phyloP scores from a whole-genome alignment of 257 asterid genomes.

The Lavandula angustifolia region DNA sequence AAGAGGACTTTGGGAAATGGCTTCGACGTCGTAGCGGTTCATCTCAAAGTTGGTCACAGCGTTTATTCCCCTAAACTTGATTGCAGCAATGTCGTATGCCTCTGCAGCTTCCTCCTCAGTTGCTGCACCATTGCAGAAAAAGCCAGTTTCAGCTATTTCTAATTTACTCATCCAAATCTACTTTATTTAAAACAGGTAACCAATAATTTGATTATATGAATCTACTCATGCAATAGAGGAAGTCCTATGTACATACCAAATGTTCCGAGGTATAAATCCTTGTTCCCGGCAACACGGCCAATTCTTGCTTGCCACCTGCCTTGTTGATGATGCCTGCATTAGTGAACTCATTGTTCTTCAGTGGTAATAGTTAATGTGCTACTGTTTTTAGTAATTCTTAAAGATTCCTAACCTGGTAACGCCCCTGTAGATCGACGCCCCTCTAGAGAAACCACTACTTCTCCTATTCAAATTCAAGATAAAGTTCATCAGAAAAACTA shows the following conservation, averaged over 20 bases:
- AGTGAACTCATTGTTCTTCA: neutral
- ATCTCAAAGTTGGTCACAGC: conserved; percentile 94
- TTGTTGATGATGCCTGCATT: conserved; percentile 94
- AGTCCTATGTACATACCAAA: conserved; percentile 47
- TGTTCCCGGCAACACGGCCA: conserved; percentile 95
- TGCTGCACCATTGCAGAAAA: conserved; percentile 41
- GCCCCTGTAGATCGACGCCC: conserved; percentile 87
- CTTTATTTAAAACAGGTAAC: no score
- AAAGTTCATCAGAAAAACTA: conserved; percentile 9
- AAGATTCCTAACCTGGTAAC: conserved; percentile 67
- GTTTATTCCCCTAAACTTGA: conserved; percentile 79
- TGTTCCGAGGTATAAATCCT: conserved; percentile 92
- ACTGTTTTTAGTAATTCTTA: neutral
- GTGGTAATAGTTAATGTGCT: neutral
- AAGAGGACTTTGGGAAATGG: conserved; percentile 78
- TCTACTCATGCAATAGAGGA: neutral
- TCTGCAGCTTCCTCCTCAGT: conserved; percentile 99
- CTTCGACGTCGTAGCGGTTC: conserved; percentile 83
- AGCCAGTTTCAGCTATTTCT: no score
- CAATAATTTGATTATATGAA: no score
- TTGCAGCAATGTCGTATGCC: conserved; percentile 95
- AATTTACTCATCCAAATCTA: no score
- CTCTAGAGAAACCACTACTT: conserved; percentile 93
- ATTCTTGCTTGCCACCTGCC: conserved; percentile 99
- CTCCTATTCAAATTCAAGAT: conserved; percentile 45